Conservation (phyloP, 805 yeast species). For the Candida insectalens region DNA sequence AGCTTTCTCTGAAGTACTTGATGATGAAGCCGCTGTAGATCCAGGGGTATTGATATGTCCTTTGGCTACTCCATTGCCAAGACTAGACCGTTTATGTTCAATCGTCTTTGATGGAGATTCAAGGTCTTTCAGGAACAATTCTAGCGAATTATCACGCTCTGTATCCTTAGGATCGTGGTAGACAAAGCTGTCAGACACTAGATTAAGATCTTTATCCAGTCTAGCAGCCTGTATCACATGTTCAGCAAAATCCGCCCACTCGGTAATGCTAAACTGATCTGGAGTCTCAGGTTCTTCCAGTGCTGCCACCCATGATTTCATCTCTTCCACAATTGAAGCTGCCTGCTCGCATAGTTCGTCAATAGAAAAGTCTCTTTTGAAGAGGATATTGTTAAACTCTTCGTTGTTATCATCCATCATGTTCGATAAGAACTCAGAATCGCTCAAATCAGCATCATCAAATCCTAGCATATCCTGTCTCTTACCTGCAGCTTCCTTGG, state of each 20-base stretch:
- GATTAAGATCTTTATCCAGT: slow-evolving; percentile 8
- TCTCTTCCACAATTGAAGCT: slow-evolving; percentile 12
- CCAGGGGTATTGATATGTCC: no score
- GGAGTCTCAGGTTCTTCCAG: slow-evolving; percentile 17
- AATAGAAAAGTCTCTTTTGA: slow-evolving; percentile 13
- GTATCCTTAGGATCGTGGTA: slow-evolving; percentile 4
- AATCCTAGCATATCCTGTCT: slow-evolving; percentile 30
- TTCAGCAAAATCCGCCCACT: slow-evolving; percentile 13
- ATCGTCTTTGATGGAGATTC: no score
- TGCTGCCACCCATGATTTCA: slow-evolving; percentile 9
- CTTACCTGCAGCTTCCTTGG: slow-evolving; percentile 18
- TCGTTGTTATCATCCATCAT: slow-evolving; percentile 21
- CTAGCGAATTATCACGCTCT: neutral
- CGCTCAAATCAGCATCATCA: slow-evolving; percentile 48
- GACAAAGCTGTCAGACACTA: slow-evolving; percentile 11
- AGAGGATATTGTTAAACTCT: slow-evolving; percentile 15
- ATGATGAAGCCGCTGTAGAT: no score
- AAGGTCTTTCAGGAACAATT: no score
- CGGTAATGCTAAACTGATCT: slow-evolving; percentile 11
- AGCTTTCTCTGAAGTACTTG: neutral
- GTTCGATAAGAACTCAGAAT: slow-evolving; percentile 49
- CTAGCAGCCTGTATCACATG: slow-evolving; percentile 6
- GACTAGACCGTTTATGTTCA: no score
- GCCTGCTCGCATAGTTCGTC: slow-evolving; percentile 20
- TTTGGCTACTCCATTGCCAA: no score